phyloP scores from a whole-genome alignment of 805 yeast genomes.

The Saccharomycopsis synnaedendra region DNA sequence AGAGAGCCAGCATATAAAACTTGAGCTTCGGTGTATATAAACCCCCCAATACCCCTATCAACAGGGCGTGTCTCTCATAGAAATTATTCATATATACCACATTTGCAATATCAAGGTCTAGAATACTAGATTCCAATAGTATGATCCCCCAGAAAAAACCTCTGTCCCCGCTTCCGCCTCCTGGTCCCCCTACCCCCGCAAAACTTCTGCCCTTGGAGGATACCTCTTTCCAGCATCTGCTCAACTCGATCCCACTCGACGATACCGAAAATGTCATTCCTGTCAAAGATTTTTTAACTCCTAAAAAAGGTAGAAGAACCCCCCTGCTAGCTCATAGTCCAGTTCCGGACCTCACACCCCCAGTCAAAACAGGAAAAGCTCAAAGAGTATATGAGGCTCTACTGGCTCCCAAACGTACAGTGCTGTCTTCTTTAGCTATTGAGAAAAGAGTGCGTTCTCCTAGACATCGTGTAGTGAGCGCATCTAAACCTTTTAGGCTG shows the following conservation, averaged over 20 bases:
- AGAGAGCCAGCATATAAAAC: too few relatives aligned
- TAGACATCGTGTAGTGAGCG: too few relatives aligned
- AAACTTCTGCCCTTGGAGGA: conserved; percentile 3
- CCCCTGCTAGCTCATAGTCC: conserved; percentile 1
- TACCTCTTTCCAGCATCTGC: conserved; percentile 11
- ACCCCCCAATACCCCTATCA: too few relatives aligned
- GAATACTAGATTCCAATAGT: too few relatives aligned
- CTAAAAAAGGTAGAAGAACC: background rate
- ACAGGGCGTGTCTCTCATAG: too few relatives aligned
- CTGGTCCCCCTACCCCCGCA: background rate
- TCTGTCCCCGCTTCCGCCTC: background rate
- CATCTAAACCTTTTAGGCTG: too few relatives aligned
- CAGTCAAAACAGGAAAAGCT: background rate
- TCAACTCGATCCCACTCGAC: conserved; percentile 11
- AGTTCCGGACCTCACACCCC: conserved; percentile 14
- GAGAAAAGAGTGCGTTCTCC: too few relatives aligned
- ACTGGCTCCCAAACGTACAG: background rate
- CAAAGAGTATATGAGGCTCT: too few relatives aligned
- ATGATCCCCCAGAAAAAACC: too few relatives aligned
- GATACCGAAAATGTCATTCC: conserved; percentile 13
- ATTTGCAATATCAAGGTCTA: too few relatives aligned
- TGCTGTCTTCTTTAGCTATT: background rate
- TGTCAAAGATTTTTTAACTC: conserved; percentile 1
- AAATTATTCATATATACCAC: too few relatives aligned
- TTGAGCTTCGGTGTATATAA: too few relatives aligned